A percentile compares a stretch with the other conserved stretches of the same genome.
Evolutionary conservation across 129 eudicot genomes (phyloP).

Genomic region (Tanacetum coccineum): DNA sequence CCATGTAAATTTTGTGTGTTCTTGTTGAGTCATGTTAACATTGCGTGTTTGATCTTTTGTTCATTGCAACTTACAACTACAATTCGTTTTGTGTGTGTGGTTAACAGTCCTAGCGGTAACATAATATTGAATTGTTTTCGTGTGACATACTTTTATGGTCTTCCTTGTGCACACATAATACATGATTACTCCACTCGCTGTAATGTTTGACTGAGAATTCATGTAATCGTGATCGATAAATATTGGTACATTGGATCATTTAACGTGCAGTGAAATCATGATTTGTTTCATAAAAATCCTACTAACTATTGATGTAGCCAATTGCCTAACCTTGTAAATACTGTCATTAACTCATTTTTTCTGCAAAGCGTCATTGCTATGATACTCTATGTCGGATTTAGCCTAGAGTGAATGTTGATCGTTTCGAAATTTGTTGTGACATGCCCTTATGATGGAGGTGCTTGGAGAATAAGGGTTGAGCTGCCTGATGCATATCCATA

Average conservation of each 20-base stretch:
- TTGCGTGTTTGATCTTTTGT: slow-evolving; percentile 2
- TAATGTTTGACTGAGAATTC: background rate
- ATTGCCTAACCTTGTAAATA: too few relatives aligned
- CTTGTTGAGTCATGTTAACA: slow-evolving; percentile 26
- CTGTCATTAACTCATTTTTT: background rate
- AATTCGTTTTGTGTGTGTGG: background rate
- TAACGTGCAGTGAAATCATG: background rate
- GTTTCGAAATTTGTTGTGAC: slow-evolving; percentile 19
- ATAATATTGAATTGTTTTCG: slow-evolving; percentile 8
- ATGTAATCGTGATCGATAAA: background rate
- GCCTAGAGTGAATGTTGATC: background rate
- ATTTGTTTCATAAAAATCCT: background rate
- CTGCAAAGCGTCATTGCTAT: background rate
- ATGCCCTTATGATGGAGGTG: slow-evolving; percentile 95
- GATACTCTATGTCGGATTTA: background rate
- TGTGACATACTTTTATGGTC: background rate
- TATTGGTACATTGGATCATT: background rate
- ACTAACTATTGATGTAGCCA: too few relatives aligned
- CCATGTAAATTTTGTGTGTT: slow-evolving; percentile 12
- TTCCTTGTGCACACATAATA: background rate
- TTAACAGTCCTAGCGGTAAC: background rate
- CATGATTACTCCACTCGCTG: background rate
- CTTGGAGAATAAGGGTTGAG: slow-evolving; percentile 89
- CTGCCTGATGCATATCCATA: slow-evolving; percentile 82
- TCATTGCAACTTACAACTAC: too few relatives aligned